Percentiles rank a stretch among this genome's conserved stretches.
phyloP scores from a whole-genome alignment of 352 stramenopile species.

The Phytophthora fragariae region DNA sequence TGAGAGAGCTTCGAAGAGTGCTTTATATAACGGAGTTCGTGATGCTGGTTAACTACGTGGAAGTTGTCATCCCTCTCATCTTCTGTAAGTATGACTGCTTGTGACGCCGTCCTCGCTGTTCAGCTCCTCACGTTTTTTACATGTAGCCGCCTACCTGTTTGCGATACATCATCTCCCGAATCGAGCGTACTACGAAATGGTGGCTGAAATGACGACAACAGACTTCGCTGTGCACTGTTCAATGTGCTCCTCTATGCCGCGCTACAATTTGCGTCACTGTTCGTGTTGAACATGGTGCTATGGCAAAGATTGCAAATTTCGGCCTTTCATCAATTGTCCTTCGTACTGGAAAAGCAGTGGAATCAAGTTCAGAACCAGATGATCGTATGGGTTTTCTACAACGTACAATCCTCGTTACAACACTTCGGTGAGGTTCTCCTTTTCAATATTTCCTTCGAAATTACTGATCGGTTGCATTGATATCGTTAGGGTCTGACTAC shows the following conservation, averaged over 20 bases:
- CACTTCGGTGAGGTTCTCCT: slow-evolving; percentile 26
- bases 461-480: background rate
- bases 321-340: slow-evolving; percentile 38
- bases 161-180: slow-evolving; percentile 39
- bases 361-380: slow-evolving; percentile 40
- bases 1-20: slow-evolving; percentile 25
- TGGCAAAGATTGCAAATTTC: slow-evolving; percentile 32
- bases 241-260: slow-evolving; percentile 38
- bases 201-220: slow-evolving; percentile 24
- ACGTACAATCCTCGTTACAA: slow-evolving; percentile 33
- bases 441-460: background rate
- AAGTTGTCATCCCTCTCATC: slow-evolving; percentile 42
- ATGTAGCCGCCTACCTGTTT: slow-evolving; percentile 2
- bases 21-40: slow-evolving; percentile 52
- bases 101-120: background rate
- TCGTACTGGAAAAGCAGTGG: slow-evolving; percentile 45
- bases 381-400: slow-evolving; percentile 46
- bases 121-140: background rate
- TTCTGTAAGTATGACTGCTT: slow-evolving; percentile 38
- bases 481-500: slow-evolving; percentile 10
- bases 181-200: slow-evolving; percentile 36
- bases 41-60: slow-evolving; percentile 43
- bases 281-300: slow-evolving; percentile 35
- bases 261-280: slow-evolving; percentile 46
- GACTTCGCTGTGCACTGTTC: slow-evolving; percentile 9